A percentile compares a stretch with the other conserved stretches of the same genome.
These are phyloP conservation scores for Graphilbum sp. DNA, from an alignment of 2,329 filamentous ascomycete genomes.

Conservation along the genomic window DNA sequence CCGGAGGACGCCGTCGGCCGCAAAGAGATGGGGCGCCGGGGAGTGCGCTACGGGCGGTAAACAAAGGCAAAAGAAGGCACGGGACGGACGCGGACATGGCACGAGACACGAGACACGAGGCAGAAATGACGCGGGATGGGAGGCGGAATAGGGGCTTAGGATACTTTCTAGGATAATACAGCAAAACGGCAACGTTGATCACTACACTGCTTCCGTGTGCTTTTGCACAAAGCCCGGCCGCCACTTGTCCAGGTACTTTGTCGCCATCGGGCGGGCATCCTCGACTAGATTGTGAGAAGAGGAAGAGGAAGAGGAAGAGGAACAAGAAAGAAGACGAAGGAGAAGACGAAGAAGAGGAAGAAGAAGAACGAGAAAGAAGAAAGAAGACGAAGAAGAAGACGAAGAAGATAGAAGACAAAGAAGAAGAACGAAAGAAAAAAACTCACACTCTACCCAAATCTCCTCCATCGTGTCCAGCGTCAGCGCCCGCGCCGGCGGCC, in stretches of 20 bases:
- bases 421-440: neutral
- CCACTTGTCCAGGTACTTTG: conserved; percentile 45
- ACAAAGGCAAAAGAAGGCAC: neutral
- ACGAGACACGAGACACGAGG: neutral
- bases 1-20: conserved; percentile 58
- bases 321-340: neutral
- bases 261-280: conserved; percentile 44
- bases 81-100: too few relatives aligned
- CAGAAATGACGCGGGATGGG: neutral
- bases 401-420: neutral
- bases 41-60: conserved; percentile 31
- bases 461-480: conserved; percentile 50
- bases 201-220: conserved; percentile 11
- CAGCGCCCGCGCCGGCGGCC: conserved; percentile 45
- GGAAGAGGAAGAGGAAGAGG: neutral
- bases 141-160: neutral
- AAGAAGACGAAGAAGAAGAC: conserved; percentile 6
- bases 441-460: conserved; percentile 50
- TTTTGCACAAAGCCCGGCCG: conserved; percentile 35
- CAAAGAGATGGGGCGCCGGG: conserved; percentile 54
- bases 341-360: neutral
- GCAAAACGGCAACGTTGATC: too few relatives aligned
- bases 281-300: conserved; percentile 26
- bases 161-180: too few relatives aligned
- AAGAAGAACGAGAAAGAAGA: neutral